Conservation (phyloP, 208 protist genomes). For the Phytomonas francai region DNA sequence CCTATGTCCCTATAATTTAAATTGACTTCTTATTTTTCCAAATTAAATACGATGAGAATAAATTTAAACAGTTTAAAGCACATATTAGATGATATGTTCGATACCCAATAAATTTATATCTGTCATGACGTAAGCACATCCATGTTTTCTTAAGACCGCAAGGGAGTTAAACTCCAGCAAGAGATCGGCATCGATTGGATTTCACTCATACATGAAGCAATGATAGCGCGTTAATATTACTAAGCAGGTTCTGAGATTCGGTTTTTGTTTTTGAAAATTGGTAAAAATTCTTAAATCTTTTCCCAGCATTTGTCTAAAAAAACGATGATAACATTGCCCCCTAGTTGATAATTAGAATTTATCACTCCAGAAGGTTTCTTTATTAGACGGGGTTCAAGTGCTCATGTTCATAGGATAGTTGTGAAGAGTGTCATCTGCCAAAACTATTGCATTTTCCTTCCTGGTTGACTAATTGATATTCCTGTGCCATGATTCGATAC, state of each 20-base stretch:
- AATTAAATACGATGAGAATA: neutral
- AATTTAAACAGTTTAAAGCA: neutral
- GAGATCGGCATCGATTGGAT: neutral
- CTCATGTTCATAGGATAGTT: neutral
- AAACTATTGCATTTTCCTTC: neutral
- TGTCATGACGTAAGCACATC: neutral
- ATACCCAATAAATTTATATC: neutral
- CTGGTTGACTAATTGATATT: neutral
- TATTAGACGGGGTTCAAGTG: neutral
- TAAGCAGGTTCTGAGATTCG: neutral
- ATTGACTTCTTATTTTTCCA: neutral
- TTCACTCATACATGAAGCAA: neutral
- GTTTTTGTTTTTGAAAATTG: neutral
- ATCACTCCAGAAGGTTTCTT: neutral
- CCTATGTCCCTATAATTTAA: neutral
- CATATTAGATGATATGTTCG: neutral
- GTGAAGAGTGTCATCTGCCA: neutral
- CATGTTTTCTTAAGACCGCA: neutral
- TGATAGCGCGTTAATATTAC: neutral
- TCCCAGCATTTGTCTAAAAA: neutral
- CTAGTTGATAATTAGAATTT: neutral
- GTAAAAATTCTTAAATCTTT: neutral
- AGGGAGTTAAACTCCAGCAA: neutral
- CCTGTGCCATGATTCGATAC: neutral
- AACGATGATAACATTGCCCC: neutral